These are phyloP conservation scores for Aspergillus steynii DNA, from an alignment of 495 filamentous ascomycete species.

Conservation along the genomic window DNA sequence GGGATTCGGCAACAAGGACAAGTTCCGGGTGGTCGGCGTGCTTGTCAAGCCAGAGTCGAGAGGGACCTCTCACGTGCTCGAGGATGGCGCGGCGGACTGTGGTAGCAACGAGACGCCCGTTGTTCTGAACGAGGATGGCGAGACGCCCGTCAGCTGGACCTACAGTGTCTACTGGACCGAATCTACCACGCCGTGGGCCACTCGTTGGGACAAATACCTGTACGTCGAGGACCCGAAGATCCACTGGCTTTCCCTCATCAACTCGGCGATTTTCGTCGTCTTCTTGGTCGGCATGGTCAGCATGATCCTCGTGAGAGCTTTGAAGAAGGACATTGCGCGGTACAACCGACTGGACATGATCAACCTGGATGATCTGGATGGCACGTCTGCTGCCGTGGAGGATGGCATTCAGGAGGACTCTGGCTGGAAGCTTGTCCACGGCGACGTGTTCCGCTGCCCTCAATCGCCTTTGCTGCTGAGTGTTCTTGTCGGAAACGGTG, in stretches of 20 bases:
- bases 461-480: constrained; percentile 79
- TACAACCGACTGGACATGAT: constrained; percentile 92
- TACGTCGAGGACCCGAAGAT: constrained; percentile 95
- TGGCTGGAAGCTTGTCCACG: constrained; percentile 97
- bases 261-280: constrained; percentile 88
- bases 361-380: constrained; percentile 79
- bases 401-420: constrained; percentile 97
- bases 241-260: constrained; percentile 97
- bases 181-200: constrained; percentile 85
- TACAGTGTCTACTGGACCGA: constrained; percentile 86
- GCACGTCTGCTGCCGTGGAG: constrained; percentile 70
- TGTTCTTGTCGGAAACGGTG: constrained; percentile 88
- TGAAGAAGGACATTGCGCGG: constrained; percentile 90
- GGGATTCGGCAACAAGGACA: constrained; percentile 49
- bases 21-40: constrained; percentile 88
- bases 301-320: constrained; percentile 80
- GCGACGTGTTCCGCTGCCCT: constrained; percentile 93
- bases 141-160: constrained; percentile 78
- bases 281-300: constrained; percentile 89
- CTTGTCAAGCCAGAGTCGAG: constrained; percentile 78
- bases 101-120: constrained; percentile 52
- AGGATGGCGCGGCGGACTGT: constrained; percentile 62
- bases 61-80: constrained; percentile 53
- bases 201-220: constrained; percentile 96
- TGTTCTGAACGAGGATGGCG: constrained; percentile 61